Percentiles rank a stretch among this genome's conserved stretches.
Evolutionary conservation across 306 rosid species (phyloP).

Genomic region (Castanea crenata): DNA sequence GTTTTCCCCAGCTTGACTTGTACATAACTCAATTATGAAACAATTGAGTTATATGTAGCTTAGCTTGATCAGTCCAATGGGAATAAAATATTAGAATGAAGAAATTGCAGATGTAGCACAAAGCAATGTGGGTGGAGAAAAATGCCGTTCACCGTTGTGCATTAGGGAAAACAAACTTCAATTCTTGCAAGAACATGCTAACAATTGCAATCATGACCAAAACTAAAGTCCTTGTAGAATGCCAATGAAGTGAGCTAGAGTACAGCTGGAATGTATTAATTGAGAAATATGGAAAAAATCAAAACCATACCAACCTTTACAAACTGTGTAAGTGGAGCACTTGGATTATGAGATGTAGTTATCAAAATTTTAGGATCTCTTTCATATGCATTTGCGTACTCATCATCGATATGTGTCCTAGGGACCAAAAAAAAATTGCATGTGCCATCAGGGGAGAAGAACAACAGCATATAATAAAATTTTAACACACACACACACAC

Average conservation of each 20-base stretch:
- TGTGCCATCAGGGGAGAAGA: neutral
- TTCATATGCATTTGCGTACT: slow-evolving; percentile 78
- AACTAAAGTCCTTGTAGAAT: neutral
- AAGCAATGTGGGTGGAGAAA: neutral
- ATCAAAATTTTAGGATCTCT: slow-evolving; percentile 81
- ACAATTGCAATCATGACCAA: slow-evolving; percentile 5
- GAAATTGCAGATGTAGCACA: neutral
- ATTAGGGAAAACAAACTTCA: slow-evolving; percentile 84
- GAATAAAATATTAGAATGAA: neutral
- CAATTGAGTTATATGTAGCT: too few relatives aligned
- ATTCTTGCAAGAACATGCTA: slow-evolving; percentile 49
- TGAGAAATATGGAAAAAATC: neutral
- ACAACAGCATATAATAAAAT: neutral
- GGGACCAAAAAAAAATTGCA: slow-evolving; percentile 44
- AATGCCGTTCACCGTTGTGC: slow-evolving; percentile 43
- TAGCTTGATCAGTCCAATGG: neutral
- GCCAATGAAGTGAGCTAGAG: neutral
- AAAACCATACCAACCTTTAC: slow-evolving; percentile 58
- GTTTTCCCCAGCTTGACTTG: too few relatives aligned
- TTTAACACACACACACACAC: neutral
- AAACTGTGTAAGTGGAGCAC: slow-evolving; percentile 87
- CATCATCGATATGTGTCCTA: slow-evolving; percentile 77
- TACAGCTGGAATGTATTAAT: neutral
- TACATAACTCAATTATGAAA: too few relatives aligned
- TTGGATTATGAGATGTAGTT: slow-evolving; percentile 88